Evolutionary conservation across 176 grass and related monocot species (phyloP).

Genomic region (Avena insularis): DNA sequence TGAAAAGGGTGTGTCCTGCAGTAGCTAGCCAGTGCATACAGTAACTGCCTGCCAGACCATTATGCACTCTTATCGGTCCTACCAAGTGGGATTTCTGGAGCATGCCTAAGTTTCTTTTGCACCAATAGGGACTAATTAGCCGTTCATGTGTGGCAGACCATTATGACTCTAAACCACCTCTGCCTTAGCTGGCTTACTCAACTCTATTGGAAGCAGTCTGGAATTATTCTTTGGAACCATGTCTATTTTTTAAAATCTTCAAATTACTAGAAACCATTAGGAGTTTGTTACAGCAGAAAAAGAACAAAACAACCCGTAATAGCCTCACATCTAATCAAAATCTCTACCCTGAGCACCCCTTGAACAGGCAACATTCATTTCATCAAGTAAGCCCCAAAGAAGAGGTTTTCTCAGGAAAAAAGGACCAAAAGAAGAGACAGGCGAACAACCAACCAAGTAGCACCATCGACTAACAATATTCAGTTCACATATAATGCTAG

Average conservation of each 20-base stretch:
- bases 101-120: neutral
- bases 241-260: neutral
- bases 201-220: neutral
- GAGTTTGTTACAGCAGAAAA: neutral
- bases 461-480: neutral
- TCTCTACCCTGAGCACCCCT: neutral
- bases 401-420: neutral
- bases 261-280: neutral
- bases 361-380: neutral
- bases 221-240: neutral
- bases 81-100: slow-evolving; percentile 12
- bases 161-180: neutral
- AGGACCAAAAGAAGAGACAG: neutral
- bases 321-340: neutral
- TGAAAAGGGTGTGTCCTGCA: neutral
- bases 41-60: neutral
- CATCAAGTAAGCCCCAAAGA: neutral
- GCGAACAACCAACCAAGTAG: neutral
- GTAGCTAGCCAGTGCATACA: slow-evolving; percentile 16
- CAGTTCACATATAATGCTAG: neutral
- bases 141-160: neutral
- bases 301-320: neutral
- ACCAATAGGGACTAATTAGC: neutral
- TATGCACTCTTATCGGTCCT: neutral
- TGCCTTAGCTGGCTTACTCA: neutral